Percentiles rank a stretch among this genome's conserved stretches.
Evolutionary conservation across 2,329 filamentous ascomycete genomes (phyloP).

Genomic region (Aspergillus flavus): DNA sequence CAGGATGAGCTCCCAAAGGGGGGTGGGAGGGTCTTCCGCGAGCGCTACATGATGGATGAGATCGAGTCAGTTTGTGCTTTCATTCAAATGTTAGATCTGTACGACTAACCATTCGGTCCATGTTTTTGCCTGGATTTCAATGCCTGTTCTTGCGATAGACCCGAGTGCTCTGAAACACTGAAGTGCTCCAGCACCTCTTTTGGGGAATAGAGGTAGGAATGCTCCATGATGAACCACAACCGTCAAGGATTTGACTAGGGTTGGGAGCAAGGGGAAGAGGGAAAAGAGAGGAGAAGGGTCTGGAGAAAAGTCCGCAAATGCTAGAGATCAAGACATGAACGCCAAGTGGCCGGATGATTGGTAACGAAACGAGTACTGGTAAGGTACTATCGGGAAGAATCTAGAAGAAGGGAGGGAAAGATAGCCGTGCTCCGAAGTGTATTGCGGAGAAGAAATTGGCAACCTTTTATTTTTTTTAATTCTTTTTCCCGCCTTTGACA

Average conservation of each 20-base stretch:
- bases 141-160: conserved; percentile 55
- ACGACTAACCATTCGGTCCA: conserved; percentile 57
- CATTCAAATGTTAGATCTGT: background rate
- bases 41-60: conserved; percentile 55
- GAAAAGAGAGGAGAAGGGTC: conserved; percentile 14
- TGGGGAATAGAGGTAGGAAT: conserved; percentile 53
- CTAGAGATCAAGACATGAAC: conserved; percentile 25
- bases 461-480: background rate
- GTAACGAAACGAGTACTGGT: conserved; percentile 14
- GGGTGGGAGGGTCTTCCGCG: conserved; percentile 90
- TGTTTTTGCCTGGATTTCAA: conserved; percentile 49
- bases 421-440: conserved; percentile 1
- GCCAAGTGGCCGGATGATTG: conserved; percentile 29
- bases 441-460: conserved; percentile 1
- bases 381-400: conserved; percentile 21
- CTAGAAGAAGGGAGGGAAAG: conserved; percentile 23
- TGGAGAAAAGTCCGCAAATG: conserved; percentile 6
- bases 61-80: conserved; percentile 1
- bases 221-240: conserved; percentile 50
- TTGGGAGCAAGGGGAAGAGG: conserved; percentile 14
- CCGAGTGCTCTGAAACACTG: conserved; percentile 52
- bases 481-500: background rate
- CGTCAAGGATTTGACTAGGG: background rate
- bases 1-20: conserved; percentile 92
- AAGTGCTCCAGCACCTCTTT: conserved; percentile 56